Percentiles rank a stretch among this genome's conserved stretches.
Conservation (phyloP, 1,284 basidiomycete species). For the Trametes versicolor region DNA sequence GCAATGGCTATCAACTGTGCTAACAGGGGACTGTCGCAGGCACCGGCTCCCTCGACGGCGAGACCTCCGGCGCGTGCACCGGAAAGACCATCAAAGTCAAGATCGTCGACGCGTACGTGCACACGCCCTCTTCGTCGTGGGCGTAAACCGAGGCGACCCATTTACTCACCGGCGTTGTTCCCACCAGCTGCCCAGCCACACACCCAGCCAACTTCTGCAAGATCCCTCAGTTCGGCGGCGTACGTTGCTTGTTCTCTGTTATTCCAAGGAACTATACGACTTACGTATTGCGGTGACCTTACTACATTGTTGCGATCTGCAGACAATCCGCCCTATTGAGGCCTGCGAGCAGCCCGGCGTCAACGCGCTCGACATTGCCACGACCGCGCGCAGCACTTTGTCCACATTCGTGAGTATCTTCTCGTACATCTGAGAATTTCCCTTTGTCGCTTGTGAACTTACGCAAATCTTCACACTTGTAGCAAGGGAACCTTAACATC, state of each 20-base stretch:
- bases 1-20: background rate
- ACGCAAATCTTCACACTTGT: background rate
- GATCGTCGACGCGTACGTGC: slow-evolving; percentile 42
- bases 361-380: slow-evolving; percentile 43
- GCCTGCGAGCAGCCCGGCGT: slow-evolving; percentile 41
- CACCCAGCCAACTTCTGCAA: slow-evolving; percentile 46
- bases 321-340: slow-evolving; percentile 39
- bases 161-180: background rate
- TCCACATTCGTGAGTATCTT: slow-evolving; percentile 40
- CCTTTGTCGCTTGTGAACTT: background rate
- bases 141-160: background rate
- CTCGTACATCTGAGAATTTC: background rate
- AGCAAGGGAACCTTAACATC: slow-evolving; percentile 41
- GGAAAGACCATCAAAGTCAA: slow-evolving; percentile 42
- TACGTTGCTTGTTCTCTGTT: slow-evolving; percentile 16
- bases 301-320: background rate
- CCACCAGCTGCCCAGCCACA: slow-evolving; percentile 39
- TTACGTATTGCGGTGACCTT: too few relatives aligned
- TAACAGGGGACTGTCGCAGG: slow-evolving; percentile 22
- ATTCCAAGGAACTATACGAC: background rate
- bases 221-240: slow-evolving; percentile 42
- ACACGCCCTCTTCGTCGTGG: background rate
- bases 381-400: slow-evolving; percentile 37
- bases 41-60: slow-evolving; percentile 41
- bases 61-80: slow-evolving; percentile 39